A percentile compares a stretch with the other conserved stretches of the same genome.
Conservation (phyloP, 1,284 basidiomycete species). For the Waitea zeae region DNA sequence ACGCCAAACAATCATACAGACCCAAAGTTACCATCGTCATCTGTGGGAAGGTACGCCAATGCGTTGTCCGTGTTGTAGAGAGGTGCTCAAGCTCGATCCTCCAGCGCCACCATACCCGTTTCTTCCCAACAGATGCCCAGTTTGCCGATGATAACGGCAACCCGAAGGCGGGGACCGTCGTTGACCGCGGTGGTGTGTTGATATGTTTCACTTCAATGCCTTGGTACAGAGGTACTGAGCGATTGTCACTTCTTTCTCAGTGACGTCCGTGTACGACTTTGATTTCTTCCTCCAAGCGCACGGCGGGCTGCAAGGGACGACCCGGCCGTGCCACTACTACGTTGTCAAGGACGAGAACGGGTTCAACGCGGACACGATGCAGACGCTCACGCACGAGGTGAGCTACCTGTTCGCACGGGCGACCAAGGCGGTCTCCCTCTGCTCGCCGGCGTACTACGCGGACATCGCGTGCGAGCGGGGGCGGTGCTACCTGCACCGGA, state of each 20-base stretch:
- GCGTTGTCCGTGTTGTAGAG: neutral
- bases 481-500: constrained; percentile 50
- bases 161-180: constrained; percentile 56
- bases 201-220: neutral
- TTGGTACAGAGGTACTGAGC: constrained; percentile 16
- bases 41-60: constrained; percentile 27
- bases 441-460: constrained; percentile 64
- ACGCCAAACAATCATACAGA: constrained; percentile 25
- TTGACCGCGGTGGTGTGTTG: constrained; percentile 28
- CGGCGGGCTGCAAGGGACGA: constrained; percentile 26
- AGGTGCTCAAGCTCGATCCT: neutral
- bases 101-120: constrained; percentile 73
- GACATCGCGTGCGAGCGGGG: constrained; percentile 64
- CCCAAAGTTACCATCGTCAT: constrained; percentile 64
- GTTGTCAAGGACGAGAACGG: constrained; percentile 59
- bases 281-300: constrained; percentile 53
- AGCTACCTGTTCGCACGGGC: constrained; percentile 66
- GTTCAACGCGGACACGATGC: constrained; percentile 49
- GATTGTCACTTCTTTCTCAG: constrained; percentile 8
- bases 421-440: constrained; percentile 64
- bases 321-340: constrained; percentile 60
- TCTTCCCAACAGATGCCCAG: constrained; percentile 44
- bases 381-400: constrained; percentile 36
- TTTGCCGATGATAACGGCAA: constrained; percentile 48
- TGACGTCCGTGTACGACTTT: constrained; percentile 55